Conservation (phyloP, 148 eudicot species). For the Bassia scoparia region DNA sequence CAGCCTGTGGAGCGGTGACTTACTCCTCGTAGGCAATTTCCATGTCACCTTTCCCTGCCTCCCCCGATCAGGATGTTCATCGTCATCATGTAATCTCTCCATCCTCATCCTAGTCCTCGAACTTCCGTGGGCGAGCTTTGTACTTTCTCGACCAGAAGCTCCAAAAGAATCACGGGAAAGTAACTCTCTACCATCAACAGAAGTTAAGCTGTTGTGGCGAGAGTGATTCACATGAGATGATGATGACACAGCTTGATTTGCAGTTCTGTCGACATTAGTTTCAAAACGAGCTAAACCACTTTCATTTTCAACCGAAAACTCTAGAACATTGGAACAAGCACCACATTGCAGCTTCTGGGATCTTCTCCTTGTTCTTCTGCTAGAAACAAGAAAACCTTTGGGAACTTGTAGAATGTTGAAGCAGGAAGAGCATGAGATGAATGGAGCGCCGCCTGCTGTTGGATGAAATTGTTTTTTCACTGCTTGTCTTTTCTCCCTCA, state of each 20-base stretch:
- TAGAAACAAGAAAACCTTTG: slow-evolving; percentile 51
- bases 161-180: slow-evolving; percentile 30
- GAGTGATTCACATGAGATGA: slow-evolving; percentile 25
- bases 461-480: slow-evolving; percentile 51
- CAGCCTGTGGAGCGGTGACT: slow-evolving; percentile 73
- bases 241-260: slow-evolving; percentile 3
- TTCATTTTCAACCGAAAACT: slow-evolving; percentile 45
- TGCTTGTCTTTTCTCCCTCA: slow-evolving; percentile 43
- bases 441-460: slow-evolving; percentile 66
- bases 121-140: slow-evolving; percentile 22
- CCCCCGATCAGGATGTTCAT: slow-evolving; percentile 26
- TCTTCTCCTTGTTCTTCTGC: slow-evolving; percentile 30
- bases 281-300: slow-evolving; percentile 41
- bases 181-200: slow-evolving; percentile 29
- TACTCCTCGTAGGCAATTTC: slow-evolving; percentile 39
- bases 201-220: slow-evolving; percentile 28
- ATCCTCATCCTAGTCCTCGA: slow-evolving; percentile 21
- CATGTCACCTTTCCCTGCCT: slow-evolving; percentile 37
- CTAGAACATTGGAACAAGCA: slow-evolving; percentile 51
- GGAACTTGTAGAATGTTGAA: slow-evolving; percentile 56
- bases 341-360: slow-evolving; percentile 56
- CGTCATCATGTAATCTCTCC: slow-evolving; percentile 22
- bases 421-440: slow-evolving; percentile 57
- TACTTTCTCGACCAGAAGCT: slow-evolving; percentile 29
- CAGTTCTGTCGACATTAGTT: slow-evolving; percentile 13